These are phyloP conservation scores for Didymella arachidicola DNA, from an alignment of 2,329 filamentous ascomycete species.

Conservation along the genomic window DNA sequence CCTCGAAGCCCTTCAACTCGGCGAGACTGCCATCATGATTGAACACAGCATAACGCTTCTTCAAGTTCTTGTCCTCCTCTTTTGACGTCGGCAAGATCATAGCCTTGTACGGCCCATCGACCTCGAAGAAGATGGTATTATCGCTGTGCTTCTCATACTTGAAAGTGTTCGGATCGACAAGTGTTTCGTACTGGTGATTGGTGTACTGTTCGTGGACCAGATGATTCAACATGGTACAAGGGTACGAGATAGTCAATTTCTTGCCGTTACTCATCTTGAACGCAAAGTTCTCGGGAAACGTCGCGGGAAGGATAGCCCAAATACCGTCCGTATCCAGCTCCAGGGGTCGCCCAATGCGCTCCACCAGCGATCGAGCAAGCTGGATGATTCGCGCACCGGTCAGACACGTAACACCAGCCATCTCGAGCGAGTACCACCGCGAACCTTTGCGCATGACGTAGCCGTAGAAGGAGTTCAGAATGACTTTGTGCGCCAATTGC, in stretches of 20 bases:
- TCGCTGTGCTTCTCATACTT: conserved; percentile 97
- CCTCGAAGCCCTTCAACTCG: conserved; percentile 95
- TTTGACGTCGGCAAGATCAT: conserved; percentile 98
- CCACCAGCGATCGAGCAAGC: conserved; percentile 90
- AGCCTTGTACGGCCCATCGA: conserved; percentile 95
- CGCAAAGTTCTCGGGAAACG: conserved; percentile 93
- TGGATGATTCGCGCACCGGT: conserved; percentile 98
- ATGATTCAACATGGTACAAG: conserved; percentile 99
- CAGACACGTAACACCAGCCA: conserved; percentile 97
- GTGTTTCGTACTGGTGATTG: conserved; percentile 95
- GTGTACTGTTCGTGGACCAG: conserved; percentile 94
- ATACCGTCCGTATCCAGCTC: conserved; percentile 99
- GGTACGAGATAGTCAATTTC: conserved; percentile 95
- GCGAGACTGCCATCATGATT: conserved; percentile 96
- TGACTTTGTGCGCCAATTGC: conserved; percentile 97
- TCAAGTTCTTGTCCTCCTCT: conserved; percentile 99
- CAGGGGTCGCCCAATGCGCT: conserved; percentile 88
- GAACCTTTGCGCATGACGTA: conserved; percentile 99
- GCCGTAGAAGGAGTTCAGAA: conserved; percentile 98
- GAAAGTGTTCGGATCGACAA: conserved; percentile 79
- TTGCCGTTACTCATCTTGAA: conserved; percentile 97
- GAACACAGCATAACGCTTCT: conserved; percentile 98
- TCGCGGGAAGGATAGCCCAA: conserved; percentile 97
- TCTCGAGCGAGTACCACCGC: conserved; percentile 98
- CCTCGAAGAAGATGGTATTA: conserved; percentile 99